phyloP scores from a whole-genome alignment of 345 rosid genomes.

The Boechera stricta region DNA sequence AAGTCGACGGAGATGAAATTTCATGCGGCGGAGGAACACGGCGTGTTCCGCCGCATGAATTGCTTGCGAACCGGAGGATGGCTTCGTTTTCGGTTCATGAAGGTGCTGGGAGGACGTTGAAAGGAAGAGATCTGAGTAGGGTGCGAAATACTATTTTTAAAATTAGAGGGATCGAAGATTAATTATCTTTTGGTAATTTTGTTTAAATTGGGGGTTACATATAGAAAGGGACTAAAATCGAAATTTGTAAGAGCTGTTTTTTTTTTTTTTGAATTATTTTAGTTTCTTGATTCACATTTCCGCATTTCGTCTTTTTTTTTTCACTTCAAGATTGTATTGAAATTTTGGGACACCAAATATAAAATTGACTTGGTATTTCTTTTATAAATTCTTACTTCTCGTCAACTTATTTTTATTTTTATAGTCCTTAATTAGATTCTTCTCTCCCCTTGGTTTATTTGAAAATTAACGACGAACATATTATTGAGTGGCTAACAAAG shows the following conservation, averaged over 20 bases:
- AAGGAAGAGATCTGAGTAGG: conserved; percentile 95
- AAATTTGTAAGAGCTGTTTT: conserved; percentile 1
- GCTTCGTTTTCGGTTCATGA: conserved; percentile 94
- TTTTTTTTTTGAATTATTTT: conserved; percentile 10
- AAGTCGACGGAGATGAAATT: conserved; percentile 49
- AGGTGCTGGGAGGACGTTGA: conserved; percentile 94
- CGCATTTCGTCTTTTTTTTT: background rate
- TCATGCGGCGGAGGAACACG: conserved; percentile 49
- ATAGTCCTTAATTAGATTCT: conserved; percentile 25
- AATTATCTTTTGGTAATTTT: conserved; percentile 13
- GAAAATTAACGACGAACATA: background rate
- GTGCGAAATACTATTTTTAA: conserved; percentile 93
- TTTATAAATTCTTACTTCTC: background rate
- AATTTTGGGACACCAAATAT: conserved; percentile 31
- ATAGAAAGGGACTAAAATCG: conserved; percentile 20
- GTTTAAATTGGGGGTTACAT: background rate
- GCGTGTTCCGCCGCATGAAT: conserved; percentile 87
- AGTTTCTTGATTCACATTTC: conserved; percentile 5
- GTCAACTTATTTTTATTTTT: conserved; percentile 10
- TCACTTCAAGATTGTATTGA: conserved; percentile 26
- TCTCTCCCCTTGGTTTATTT: background rate
- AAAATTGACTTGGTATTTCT: conserved; percentile 24
- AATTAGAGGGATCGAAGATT: conserved; percentile 91
- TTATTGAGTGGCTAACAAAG: conserved; percentile 18
- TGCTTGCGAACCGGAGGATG: conserved; percentile 78